These are phyloP conservation scores for Salix koriyanagi DNA, from an alignment of 345 rosid genomes.

Conservation along the genomic window DNA sequence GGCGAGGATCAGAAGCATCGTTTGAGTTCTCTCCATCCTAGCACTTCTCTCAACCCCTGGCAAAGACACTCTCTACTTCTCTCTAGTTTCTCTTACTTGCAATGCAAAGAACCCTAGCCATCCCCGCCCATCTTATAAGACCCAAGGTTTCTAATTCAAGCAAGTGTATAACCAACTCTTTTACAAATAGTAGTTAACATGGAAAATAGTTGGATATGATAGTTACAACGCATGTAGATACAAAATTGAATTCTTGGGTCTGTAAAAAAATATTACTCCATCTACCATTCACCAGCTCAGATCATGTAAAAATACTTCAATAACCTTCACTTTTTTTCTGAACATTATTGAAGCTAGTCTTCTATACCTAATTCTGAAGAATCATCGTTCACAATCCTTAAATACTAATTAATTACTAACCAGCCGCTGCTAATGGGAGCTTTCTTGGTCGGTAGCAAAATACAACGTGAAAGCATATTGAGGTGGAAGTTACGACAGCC, in stretches of 20 bases:
- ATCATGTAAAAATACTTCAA: background rate
- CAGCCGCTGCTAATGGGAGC: background rate
- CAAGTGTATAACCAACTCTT: background rate
- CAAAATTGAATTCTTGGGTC: constrained; percentile 1
- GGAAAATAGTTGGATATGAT: background rate
- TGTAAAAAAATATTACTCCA: background rate
- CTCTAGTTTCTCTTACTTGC: background rate
- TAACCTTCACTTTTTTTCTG: background rate
- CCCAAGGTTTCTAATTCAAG: background rate
- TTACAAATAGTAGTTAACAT: background rate
- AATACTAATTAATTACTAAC: background rate
- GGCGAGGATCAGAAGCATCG: constrained; percentile 10
- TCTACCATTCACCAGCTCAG: background rate
- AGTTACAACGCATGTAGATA: background rate
- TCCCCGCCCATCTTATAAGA: background rate
- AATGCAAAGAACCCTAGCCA: background rate
- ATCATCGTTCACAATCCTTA: background rate
- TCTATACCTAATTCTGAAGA: background rate
- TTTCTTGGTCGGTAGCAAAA: background rate
- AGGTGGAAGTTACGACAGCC: background rate
- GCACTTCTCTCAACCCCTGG: background rate
- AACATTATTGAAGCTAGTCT: background rate
- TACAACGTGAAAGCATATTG: background rate
- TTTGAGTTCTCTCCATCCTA: background rate
- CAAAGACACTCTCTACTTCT: background rate